Conservation (phyloP, 768 basidiomycete genomes). For the Trametes cinnabarina region DNA sequence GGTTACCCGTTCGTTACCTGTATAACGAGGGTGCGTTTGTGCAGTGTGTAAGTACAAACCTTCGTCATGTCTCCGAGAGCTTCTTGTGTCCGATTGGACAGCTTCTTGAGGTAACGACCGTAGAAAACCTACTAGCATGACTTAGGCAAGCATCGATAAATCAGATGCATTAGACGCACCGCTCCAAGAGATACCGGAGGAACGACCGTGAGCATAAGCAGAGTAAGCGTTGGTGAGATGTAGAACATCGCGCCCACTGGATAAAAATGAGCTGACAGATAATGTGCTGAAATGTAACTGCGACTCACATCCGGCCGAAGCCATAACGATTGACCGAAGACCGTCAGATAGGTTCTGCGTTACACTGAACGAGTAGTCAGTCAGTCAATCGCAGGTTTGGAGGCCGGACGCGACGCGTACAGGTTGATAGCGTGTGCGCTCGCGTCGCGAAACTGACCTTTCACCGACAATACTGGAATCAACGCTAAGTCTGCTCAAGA, state of each 20-base stretch:
- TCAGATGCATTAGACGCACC: constrained; percentile 41
- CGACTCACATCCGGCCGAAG: constrained; percentile 83
- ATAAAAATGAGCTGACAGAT: background rate
- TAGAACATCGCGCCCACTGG: constrained; percentile 94
- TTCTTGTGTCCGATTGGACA: constrained; percentile 91
- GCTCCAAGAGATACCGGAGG: constrained; percentile 86
- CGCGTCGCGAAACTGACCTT: constrained; percentile 48
- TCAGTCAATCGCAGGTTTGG: background rate
- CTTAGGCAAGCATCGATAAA: constrained; percentile 23
- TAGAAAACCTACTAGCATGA: constrained; percentile 72
- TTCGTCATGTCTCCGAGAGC: constrained; percentile 95
- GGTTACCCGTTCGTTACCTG: too few relatives aligned
- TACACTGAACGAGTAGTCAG: constrained; percentile 42
- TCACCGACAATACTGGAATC: constrained; percentile 95
- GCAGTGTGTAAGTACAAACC: constrained; percentile 33
- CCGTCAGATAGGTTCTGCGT: constrained; percentile 82
- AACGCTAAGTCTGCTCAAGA: constrained; percentile 84
- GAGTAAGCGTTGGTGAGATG: constrained; percentile 82
- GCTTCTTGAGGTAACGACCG: constrained; percentile 88
- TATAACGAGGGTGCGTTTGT: too few relatives aligned
- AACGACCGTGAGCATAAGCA: constrained; percentile 90
- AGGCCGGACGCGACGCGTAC: background rate
- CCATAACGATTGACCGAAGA: constrained; percentile 83
- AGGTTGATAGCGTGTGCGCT: background rate
- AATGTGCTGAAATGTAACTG: background rate